Base-by-base conservation (phyloP, 352 stramenopile genomes). In the Phytophthora citricola region DNA sequence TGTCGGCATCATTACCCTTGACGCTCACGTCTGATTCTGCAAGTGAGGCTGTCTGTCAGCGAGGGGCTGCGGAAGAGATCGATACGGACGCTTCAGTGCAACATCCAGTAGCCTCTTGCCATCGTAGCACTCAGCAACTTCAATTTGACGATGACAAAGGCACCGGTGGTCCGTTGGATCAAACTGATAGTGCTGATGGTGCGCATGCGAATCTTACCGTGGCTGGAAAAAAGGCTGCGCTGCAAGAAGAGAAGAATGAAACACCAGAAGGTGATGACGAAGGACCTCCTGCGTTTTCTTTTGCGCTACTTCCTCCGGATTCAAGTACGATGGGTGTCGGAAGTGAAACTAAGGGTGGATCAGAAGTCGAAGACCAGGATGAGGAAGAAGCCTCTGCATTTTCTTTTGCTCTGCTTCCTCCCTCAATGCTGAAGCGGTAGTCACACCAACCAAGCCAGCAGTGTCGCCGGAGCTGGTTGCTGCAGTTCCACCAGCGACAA, bases 41-140 rank as follows among this genome's bases (percentile, higher is more conserved):
- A 11, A 34, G 29, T 20, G 29, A 39, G 9, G 48, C 36, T 22
- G 20, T 47, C 12, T 49, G 27, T n/a, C 53, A 45, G n/a, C 46
- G 57, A 11, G 17, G 10, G 12, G 12, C 29, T 56, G n/a, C 17
- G 29, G 20, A 60, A 39, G 9, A 11, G 20, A 63, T 52, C 7
- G 15, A 59, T 12, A 55, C 50, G 3, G 31, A 63, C 3, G 24
- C 26, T 39, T 36, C 51, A 27, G 34, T 52, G 20, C 36, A 53
- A 39, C 64, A 74, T 58, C 51, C 58, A 32, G 48, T 34, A 43
- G 48, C 49, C 3, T 49, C 75, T 66, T 62, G 53, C 29, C 46
- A 57, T 49, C 51, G 57, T 47, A 72, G 66, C 29, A 86, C 79
- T 5, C 75, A 82, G 8, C 68, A 82, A 29, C 59, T 93, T 46